Base-by-base conservation (phyloP, 768 basidiomycete species). In the Tylopilus intermedius region DNA sequence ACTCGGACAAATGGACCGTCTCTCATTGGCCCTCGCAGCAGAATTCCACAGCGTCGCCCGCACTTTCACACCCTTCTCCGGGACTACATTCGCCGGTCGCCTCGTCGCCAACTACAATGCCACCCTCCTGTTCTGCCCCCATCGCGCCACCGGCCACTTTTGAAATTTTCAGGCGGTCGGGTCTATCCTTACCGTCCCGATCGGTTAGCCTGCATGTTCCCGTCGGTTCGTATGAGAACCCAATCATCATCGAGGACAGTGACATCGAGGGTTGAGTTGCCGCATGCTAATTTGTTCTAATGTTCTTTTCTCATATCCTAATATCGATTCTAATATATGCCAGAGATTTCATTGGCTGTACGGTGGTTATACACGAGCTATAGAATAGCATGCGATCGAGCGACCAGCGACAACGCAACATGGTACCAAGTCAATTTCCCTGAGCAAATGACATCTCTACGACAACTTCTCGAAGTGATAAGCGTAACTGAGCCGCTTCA, bases 161-260 rank as follows among this genome's bases (percentile, higher is more conserved):
- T 6, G 43, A 54, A 21, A 27, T 37, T 18, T 50, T 42, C 11
- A 49, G 46, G 44, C 58, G 30, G 22, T 32, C 57, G 9, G 33
- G 46, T 37, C 54, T 49, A 24, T 49, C 52, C 6, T 22, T 53
- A 18, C 24, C 55, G 5, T 24, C 44, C 8, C 53, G 27, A 13
- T 48, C 47, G 41, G 48, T 52, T 35, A 47, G 38, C 35, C 47
- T 41, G 7, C 32, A 32, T n/a, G 7, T 32, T n/a, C 38, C 44
- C 21, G 54, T 43, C 8, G 64, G 65, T 38, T 57, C 59, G 2
- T 37, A 33, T 49, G 52, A 22, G 33, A 56, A 62, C 26, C 64
- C 67, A 30, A 67, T 67, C 15, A n/a, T 66, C 26, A 32, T 63
- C 22, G 61, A 59, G 38, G 62, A 69, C 40, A 58, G 51, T 54